Percentiles rank a stretch among this genome's conserved stretches.
These are phyloP conservation scores for Aspergillus fumigatus DNA, from an alignment of 2,329 filamentous ascomycete genomes.

Conservation along the genomic window DNA sequence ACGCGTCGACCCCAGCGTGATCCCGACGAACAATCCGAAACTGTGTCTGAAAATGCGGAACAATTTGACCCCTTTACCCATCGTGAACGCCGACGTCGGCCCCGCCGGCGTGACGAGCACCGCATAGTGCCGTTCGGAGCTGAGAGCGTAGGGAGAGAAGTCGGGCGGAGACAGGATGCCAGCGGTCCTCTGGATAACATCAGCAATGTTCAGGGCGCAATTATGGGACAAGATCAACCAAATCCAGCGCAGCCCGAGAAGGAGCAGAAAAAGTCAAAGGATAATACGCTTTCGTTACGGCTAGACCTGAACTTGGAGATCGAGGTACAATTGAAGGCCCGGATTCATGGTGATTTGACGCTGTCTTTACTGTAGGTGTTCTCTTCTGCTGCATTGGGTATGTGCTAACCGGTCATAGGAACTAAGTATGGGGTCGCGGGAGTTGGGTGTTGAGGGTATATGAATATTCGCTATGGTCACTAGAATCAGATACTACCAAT, in stretches of 20 bases:
- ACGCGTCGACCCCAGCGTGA: background rate
- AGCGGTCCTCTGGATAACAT: background rate
- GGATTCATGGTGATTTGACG: conserved; percentile 75
- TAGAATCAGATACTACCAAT: no score
- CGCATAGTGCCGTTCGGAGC: background rate
- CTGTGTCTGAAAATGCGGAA: background rate
- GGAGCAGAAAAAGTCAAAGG: conserved; percentile 5
- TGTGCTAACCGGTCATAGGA: no score
- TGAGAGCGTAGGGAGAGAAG: background rate
- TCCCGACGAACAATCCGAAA: background rate
- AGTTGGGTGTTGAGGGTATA: no score
- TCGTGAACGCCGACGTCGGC: background rate
- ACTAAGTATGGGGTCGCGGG: no score
- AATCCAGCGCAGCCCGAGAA: background rate
- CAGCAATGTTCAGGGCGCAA: background rate
- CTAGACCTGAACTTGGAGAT: conserved; percentile 73
- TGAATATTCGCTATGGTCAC: no score
- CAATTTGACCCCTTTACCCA: background rate
- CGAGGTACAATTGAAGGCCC: conserved; percentile 75
- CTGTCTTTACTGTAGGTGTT: conserved; percentile 66
- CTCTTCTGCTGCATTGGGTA: background rate
- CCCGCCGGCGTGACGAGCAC: background rate
- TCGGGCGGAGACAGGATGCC: background rate
- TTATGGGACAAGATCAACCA: background rate
- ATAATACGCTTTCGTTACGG: conserved; percentile 63